These are phyloP conservation scores for Glonium stellatum DNA, from an alignment of 495 filamentous ascomycete genomes.

Conservation along the genomic window DNA sequence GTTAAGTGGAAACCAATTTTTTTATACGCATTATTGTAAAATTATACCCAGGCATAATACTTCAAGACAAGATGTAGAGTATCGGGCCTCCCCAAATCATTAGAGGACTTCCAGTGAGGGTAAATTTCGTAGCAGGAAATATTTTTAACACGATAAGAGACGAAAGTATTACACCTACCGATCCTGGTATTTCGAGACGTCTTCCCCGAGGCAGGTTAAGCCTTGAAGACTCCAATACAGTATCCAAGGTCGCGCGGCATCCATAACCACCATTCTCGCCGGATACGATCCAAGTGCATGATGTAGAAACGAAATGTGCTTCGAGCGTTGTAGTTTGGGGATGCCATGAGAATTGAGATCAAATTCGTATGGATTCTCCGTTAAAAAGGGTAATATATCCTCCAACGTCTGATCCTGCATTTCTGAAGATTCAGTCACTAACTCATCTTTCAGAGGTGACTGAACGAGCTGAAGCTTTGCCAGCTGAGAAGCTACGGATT, in stretches of 20 bases:
- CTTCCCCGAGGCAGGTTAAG: slow-evolving; percentile 65
- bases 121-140: too few relatives aligned
- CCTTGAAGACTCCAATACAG: slow-evolving; percentile 82
- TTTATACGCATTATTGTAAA: too few relatives aligned
- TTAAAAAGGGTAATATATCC: slow-evolving; percentile 63
- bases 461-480: slow-evolving; percentile 46
- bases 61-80: too few relatives aligned
- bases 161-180: slow-evolving; percentile 40
- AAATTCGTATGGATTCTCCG: slow-evolving; percentile 37
- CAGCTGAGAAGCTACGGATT: slow-evolving; percentile 39
- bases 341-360: slow-evolving; percentile 63
- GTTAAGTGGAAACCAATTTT: neutral
- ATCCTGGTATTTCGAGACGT: slow-evolving; percentile 61
- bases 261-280: slow-evolving; percentile 55
- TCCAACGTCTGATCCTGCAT: slow-evolving; percentile 60
- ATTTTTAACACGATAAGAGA: neutral
- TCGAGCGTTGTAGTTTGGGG: slow-evolving; percentile 59
- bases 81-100: too few relatives aligned
- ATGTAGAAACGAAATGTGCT: slow-evolving; percentile 72
- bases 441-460: slow-evolving; percentile 56
- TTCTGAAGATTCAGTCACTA: slow-evolving; percentile 60
- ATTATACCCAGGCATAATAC: too few relatives aligned
- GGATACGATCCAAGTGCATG: slow-evolving; percentile 60
- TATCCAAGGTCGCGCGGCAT: slow-evolving; percentile 86
- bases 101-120: too few relatives aligned